Base-by-base conservation (phyloP, 257 asterid species). In the Nicotiana noctiflora region DNA sequence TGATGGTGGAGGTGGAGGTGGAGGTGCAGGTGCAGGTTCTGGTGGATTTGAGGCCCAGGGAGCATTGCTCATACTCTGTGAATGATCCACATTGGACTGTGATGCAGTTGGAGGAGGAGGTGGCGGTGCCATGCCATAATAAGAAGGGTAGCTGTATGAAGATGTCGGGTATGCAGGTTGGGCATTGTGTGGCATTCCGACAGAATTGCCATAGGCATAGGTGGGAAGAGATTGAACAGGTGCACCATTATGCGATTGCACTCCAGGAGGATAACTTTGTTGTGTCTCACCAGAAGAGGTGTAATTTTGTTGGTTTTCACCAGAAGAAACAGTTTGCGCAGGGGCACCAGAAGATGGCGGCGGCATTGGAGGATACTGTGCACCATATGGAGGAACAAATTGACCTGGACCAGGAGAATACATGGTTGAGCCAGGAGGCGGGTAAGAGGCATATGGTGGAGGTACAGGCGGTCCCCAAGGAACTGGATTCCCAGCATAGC, bases 11-110 rank as follows among this genome's bases (percentile, higher is more conserved):
- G 98, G 59, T 23, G 77, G 77, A 23, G 78, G 78, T 14, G 78
- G 78, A 23, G 77, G 77, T 21, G 76, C 76, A 68, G 77, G 89
- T 61, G 95, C 97, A 18, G 92, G 96, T 53, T 77, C 85, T 25
- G 91, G 88, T 32, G 89, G 93, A 80, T 84, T 92, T 40, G 98
- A 86, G 65, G 98, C 92, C 99, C 99, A 95, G 11, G 98, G 98
- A 81, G 64, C 94, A 83, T 84, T 89, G 63, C 91, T 79, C 87
- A 92, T 76, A 84, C 91, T 84, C 79, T 90, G 94, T 8, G 97
- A 86, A 81, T 87, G 87, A 70, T 94, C 98, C 49, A 37, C 82
- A 51, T 84, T 66, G 18, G 90, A 83, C 84, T 87, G 93, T 37
- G 92, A 88, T 53, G 76, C 79, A 63, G 89, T 62, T 46, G 95